A percentile compares a stretch with the other conserved stretches of the same genome.
These are phyloP conservation scores for Beauveria rudraprayagi DNA, from an alignment of 2,329 filamentous ascomycete genomes.

Conservation along the genomic window DNA sequence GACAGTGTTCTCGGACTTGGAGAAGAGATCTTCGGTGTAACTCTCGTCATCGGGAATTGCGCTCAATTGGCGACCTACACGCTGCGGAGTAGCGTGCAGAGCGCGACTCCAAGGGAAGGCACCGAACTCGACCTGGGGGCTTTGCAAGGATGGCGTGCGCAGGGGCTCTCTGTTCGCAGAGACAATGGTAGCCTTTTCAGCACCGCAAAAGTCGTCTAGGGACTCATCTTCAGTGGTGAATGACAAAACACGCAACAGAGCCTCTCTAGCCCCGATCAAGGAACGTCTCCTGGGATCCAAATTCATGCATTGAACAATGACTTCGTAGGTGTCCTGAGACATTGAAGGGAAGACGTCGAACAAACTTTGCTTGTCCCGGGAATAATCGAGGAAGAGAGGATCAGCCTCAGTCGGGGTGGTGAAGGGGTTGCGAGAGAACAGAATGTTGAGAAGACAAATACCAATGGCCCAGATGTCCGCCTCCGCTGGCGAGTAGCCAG, in stretches of 20 bases:
- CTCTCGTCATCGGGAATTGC: constrained; percentile 74
- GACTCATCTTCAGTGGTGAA: constrained; percentile 92
- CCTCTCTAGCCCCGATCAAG: constrained; percentile 66
- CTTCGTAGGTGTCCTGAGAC: constrained; percentile 96
- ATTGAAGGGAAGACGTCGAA: constrained; percentile 98
- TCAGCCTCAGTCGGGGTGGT: constrained; percentile 85
- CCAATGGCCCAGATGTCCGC: constrained; percentile 97
- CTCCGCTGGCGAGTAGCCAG: constrained; percentile 84
- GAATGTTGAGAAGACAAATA: constrained; percentile 89
- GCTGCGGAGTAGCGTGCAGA: constrained; percentile 65
- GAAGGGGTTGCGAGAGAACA: constrained; percentile 96
- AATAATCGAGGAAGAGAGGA: constrained; percentile 86
- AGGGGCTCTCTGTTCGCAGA: constrained; percentile 91
- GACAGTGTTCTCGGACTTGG: constrained; percentile 61
- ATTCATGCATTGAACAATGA: constrained; percentile 83
- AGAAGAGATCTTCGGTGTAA: constrained; percentile 80
- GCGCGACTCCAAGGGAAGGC: constrained; percentile 95
- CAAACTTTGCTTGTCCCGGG: constrained; percentile 84
- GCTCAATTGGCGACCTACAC: constrained; percentile 73
- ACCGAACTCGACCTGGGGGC: constrained; percentile 68
- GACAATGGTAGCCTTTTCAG: constrained; percentile 66
- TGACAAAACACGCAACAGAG: constrained; percentile 70
- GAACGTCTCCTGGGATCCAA: constrained; percentile 87
- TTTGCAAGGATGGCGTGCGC: constrained; percentile 90
- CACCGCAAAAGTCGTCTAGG: constrained; percentile 87